Evolutionary conservation across 2,329 filamentous ascomycete species (phyloP).

Genomic region (Penicillium sp.): DNA sequence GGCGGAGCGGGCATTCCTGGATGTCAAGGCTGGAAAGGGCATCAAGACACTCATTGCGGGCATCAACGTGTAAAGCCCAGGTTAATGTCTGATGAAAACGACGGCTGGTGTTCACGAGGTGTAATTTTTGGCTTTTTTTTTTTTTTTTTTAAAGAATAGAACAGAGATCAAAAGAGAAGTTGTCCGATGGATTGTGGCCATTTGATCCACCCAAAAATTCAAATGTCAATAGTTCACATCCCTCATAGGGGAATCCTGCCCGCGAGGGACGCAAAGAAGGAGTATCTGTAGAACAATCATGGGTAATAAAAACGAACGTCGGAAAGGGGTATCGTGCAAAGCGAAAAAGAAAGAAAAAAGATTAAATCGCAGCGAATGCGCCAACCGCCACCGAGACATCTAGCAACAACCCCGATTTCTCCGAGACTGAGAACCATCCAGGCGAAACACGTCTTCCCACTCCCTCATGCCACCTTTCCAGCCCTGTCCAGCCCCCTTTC

Average conservation of each 20-base stretch:
- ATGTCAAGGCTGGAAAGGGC: constrained; percentile 74
- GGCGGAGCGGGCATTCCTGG: constrained; percentile 80
- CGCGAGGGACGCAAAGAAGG: not conserved
- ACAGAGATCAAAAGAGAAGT: not conserved
- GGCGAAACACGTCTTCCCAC: constrained; percentile 50
- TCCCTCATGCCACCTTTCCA: constrained; percentile 43
- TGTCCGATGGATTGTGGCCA: not conserved
- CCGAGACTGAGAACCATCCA: constrained; percentile 35
- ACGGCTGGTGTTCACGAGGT: not conserved
- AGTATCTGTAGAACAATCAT: constrained; percentile 8
- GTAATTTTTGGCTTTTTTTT: too few relatives aligned
- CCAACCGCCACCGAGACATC: not conserved
- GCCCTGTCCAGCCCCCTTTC: constrained; percentile 19
- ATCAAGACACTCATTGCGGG: constrained; percentile 48
- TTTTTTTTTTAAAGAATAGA: not conserved
- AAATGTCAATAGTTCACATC: not conserved
- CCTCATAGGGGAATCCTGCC: not conserved
- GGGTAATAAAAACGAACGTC: constrained; percentile 9
- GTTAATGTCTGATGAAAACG: not conserved
- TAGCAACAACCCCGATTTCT: constrained; percentile 43
- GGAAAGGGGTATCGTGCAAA: constrained; percentile 26
- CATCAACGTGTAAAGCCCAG: constrained; percentile 20
- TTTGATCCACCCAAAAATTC: not conserved
- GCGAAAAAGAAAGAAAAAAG: constrained; percentile 6
- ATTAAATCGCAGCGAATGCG: not conserved